Evolutionary conservation across 257 asterid species (phyloP), one percentile per base, ranked within the genome.

Genomic region (Lavandula angustifolia): DNA sequence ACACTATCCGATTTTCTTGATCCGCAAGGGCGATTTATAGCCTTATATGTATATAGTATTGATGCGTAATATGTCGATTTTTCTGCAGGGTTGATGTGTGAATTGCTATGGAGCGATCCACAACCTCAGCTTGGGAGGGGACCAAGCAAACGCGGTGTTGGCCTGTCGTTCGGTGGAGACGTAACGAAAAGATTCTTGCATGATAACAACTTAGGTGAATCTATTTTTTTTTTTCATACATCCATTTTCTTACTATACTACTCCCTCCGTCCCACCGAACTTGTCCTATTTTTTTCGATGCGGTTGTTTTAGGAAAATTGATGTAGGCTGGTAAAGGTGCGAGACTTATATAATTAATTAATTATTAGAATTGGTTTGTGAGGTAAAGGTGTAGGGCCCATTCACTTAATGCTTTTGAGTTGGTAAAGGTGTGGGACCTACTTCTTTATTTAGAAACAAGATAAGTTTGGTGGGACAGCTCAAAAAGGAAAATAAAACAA

Each of bases 121-220:
- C 99, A 94, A 73, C 99, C 99, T 68, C 91, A 87, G 68, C 95
- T 82, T 60, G 99, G 99, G 70, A 83, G 99, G 74, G 98, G 99
- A 68, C 99, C 99, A 40, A 94, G 99, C 82, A 94, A 94, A 81
- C 96, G 99, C 50, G 99, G 99, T n/a, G 98, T 94, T 73, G 99
- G 99, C 57, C 91, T 94, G 68, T 82, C 98, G 13, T 94, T 94
- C 58, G 99, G 99, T 31, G 88, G 71, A 32, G 98, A 94, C 59
- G 84, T 94, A 46, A 94, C 99, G 10, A 86, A 90, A 80, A 80
- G 81, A 76, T 94, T 94, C 80, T 80, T 94, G 89, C 83, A 88
- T 71, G 98, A 88, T 69, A 94, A 94, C 81, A 78, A 86, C 75
- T 73, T 94, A 57, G 99, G 99, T 86, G 40, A 22, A 22, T 22